Base-by-base conservation (phyloP, 2,329 filamentous ascomycete genomes). In the Venturia pyrina region DNA sequence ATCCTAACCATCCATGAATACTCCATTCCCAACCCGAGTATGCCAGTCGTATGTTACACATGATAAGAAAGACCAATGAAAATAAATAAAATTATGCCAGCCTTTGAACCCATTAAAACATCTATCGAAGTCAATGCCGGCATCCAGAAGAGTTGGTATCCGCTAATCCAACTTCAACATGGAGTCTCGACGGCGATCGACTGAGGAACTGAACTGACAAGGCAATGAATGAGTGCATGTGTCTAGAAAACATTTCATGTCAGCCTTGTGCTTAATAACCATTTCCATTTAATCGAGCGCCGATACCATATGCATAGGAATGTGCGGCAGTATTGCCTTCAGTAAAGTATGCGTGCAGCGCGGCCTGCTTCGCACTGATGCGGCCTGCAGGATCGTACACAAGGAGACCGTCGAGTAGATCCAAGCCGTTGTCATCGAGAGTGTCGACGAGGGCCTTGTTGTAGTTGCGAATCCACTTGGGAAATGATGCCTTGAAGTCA, bases 401-500 rank as follows among this genome's bases (percentile, higher is more conserved):
- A 53, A 96, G 85, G 79, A 96, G 85, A 44, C 79, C 79, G 69
- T 88, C 85, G 21, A 88, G 78, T 32, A 91, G 82, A 66, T 91
- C 86, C 15, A 90, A 81, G 32, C 89, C 89, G 32, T 82, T 77
- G 1, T 89, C 85, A 70, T 96, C 90, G 60, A 96, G 83, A 21
- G 28, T 44, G 56, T 85, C 84, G 72, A 92, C 90, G 44, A 95
- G 81, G 37, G 85, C 79, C 62, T 82, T 80, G 32, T 83, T 82
- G 67, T 84, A 82, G 73, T 92, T 88, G 66, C 90, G 86, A 71
- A 84, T 83, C 92, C 92, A 96, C 79, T 96, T 96, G 69, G 92
- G 92, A 78, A 96, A 96, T 3, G 90, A 93, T 37, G 89, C 77
- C 78, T 96, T 96, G 83, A 92, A 96, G 77, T 96, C 93, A 53